A percentile compares a stretch with the other conserved stretches of the same genome.
Conservation (phyloP, 192 early-diverging fungal genomes). For the Podila verticillata region DNA sequence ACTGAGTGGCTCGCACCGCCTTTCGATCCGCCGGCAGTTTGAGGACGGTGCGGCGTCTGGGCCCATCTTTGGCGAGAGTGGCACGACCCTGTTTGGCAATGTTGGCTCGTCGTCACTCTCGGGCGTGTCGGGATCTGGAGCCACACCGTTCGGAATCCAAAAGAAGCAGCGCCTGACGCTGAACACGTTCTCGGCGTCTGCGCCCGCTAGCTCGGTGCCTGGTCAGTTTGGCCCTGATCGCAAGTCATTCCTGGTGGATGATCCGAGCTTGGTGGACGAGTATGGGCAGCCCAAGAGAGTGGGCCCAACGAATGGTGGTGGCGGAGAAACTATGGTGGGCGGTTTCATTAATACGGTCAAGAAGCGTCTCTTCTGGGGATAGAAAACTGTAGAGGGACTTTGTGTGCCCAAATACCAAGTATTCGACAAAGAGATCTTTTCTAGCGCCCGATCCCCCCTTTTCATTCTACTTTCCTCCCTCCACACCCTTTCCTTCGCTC, state of each 20-base stretch:
- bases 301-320: background rate
- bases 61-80: background rate
- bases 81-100: background rate
- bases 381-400: background rate
- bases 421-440: no score
- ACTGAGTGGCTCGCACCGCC: background rate
- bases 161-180: background rate
- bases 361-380: conserved; percentile 4
- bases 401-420: no score
- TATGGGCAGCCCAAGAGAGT: background rate
- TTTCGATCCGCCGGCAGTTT: background rate
- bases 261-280: background rate
- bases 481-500: no score
- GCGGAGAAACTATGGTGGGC: background rate
- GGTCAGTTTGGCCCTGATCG: background rate
- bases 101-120: background rate
- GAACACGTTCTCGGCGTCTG: background rate
- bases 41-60: background rate
- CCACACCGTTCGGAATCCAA: background rate
- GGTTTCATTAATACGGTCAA: background rate
- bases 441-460: no score
- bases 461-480: no score
- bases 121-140: background rate
- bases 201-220: background rate
- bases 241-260: conserved; percentile 3